phyloP scores from a whole-genome alignment of 2,329 filamentous ascomycete genomes.

The Cylindrodendrum hubeiense region DNA sequence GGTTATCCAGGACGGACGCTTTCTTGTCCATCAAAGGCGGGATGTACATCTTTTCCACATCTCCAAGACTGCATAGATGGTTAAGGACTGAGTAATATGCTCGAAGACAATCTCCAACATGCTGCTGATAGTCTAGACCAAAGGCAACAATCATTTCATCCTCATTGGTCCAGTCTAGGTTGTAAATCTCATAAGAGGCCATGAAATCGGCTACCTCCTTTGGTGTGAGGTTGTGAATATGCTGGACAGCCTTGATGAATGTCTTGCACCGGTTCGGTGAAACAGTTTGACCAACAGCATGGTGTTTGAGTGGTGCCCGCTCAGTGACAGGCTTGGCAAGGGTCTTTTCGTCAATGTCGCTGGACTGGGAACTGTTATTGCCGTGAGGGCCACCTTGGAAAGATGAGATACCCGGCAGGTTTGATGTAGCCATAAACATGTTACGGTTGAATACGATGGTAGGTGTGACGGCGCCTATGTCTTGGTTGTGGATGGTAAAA shows the following conservation, averaged over 20 bases:
- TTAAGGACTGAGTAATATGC: constrained; percentile 25
- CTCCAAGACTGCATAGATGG: constrained; percentile 21
- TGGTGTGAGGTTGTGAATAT: constrained; percentile 10
- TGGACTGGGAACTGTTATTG: too few species aligned
- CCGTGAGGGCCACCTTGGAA: too few species aligned
- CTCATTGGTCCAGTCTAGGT: constrained; percentile 19
- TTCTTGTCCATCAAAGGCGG: constrained; percentile 23
- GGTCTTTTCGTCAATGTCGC: too few species aligned
- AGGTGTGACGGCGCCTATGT: too few species aligned
- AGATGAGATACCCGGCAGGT: too few species aligned
- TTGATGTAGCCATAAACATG: too few species aligned
- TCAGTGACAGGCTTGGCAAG: too few species aligned
- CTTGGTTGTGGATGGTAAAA: too few species aligned
- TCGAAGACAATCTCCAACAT: constrained; percentile 19
- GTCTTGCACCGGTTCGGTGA: constrained; percentile 18
- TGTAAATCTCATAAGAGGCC: constrained; percentile 27
- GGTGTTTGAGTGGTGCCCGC: background rate
- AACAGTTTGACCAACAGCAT: background rate
- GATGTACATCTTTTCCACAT: constrained; percentile 28
- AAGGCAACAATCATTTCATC: constrained; percentile 18
- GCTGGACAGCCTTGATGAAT: constrained; percentile 21
- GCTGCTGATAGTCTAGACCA: constrained; percentile 16
- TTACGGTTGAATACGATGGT: too few species aligned
- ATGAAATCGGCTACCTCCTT: constrained; percentile 24
- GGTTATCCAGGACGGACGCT: constrained; percentile 18